Evolutionary conservation across 1,284 basidiomycete species (phyloP), one percentile per base, ranked within the genome.

Genomic region (Cutaneotrichosporon sp.): DNA sequence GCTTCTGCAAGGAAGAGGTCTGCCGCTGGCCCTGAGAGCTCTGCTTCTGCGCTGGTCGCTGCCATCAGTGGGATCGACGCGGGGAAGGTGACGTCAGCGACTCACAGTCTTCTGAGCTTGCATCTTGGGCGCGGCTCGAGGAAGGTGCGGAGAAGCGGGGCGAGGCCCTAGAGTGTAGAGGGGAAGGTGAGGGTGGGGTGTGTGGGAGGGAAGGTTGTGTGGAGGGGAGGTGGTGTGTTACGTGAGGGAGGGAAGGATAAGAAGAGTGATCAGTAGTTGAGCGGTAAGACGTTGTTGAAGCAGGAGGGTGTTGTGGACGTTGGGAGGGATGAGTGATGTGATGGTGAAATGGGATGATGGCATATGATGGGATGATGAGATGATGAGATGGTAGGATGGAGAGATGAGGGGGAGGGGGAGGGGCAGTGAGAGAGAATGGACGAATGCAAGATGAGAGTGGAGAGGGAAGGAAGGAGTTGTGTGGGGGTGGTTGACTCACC

Each of bases 41-140:
- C 22, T 54, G 36, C 34, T 6, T 18, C 52, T 54, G 52, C 16
- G 14, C n/a, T 7, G 33, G 25, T 9, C 47, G 47, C 47, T 49
- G 24, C 2, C 14, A 24, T 51, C 1, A 18, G 49, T 11, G 29
- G 18, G 34, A 13, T 11, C 3, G 4, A 6, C 16, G 7, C 20
- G 1, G 18, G 24, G 24, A 27, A 29, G 2, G 47, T 16, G 27
- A 16, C 14, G 42, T 6, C 13, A 10, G 18, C 25, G 16, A 51
- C 50, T 51, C 50, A 51, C 50, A 51, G 22, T n/a, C 13, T n/a
- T 27, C 29, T 51, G 50, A n/a, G 50, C 50, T 50, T 16, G 11
- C 29, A 18, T 18, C n/a, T n/a, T n/a, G n/a, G n/a, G n/a, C n/a
- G n/a, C n/a, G n/a, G n/a, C n/a, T n/a, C n/a, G 46, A 49, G 11